phyloP scores from a whole-genome alignment of 208 protist species.

The Leishmania braziliensis region DNA sequence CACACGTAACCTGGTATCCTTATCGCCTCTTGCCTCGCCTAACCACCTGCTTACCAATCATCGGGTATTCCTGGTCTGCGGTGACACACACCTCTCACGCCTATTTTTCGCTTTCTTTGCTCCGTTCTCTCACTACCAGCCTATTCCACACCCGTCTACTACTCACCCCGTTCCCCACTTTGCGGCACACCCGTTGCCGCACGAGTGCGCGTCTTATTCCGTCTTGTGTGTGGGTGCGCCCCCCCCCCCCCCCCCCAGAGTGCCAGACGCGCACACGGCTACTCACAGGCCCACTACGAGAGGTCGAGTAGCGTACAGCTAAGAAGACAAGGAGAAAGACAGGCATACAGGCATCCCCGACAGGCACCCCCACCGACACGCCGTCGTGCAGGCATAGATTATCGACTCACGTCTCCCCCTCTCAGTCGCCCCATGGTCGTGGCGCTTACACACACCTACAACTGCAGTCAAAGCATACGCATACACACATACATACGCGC shows the following conservation, averaged over 20 bases:
- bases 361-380: not conserved
- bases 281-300: constrained; percentile 11
- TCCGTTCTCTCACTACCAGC: not conserved
- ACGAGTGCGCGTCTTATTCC: not conserved
- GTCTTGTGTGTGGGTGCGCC: not conserved
- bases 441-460: not conserved
- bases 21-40: not conserved
- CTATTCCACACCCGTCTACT: not conserved
- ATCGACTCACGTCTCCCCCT: not conserved
- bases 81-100: not conserved
- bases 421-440: not conserved
- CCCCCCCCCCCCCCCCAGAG: not conserved
- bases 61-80: not conserved
- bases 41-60: not conserved
- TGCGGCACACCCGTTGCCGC: not conserved
- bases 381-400: not conserved
- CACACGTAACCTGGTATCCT: not conserved
- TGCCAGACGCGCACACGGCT: constrained; percentile 10
- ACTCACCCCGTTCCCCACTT: not conserved
- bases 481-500: constrained; percentile 35
- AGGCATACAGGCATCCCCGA: constrained; percentile 3
- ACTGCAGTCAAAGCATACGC: constrained; percentile 28
- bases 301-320: not conserved
- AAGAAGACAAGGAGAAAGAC: not conserved
- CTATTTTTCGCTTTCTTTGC: not conserved